These are phyloP conservation scores for Candida nitratophila DNA, from an alignment of 805 yeast genomes.

Conservation along the genomic window DNA sequence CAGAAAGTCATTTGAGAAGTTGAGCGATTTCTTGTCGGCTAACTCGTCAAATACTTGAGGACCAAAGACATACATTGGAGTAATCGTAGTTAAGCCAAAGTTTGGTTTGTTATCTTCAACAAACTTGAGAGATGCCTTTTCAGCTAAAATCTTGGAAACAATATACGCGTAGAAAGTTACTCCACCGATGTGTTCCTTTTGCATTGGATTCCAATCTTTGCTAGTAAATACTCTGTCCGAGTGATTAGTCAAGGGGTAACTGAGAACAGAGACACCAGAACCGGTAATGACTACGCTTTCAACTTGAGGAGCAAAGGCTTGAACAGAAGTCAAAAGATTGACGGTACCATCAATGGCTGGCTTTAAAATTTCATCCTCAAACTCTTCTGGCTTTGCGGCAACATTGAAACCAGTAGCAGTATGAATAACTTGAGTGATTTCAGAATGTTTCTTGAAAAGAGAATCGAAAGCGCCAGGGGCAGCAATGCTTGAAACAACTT, in stretches of 20 bases:
- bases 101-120: neutral
- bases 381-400: slow-evolving; percentile 24
- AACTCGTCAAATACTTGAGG: slow-evolving; percentile 33
- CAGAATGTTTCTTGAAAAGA: slow-evolving; percentile 24
- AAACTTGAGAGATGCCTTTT: neutral
- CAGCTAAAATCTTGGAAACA: slow-evolving; percentile 19
- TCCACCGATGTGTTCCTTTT: slow-evolving; percentile 14
- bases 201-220: slow-evolving; percentile 26
- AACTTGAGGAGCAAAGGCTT: slow-evolving; percentile 29
- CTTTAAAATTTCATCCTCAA: slow-evolving; percentile 31
- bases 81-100: slow-evolving; percentile 25
- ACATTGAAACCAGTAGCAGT: slow-evolving; percentile 43
- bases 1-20: slow-evolving; percentile 20
- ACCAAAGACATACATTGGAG: slow-evolving; percentile 32
- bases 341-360: slow-evolving; percentile 42
- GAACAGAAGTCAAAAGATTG: slow-evolving; percentile 32
- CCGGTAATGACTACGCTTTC: slow-evolving; percentile 36
- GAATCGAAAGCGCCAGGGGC: slow-evolving; percentile 34
- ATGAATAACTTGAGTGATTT: slow-evolving; percentile 38
- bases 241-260: neutral
- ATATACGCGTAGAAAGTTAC: slow-evolving; percentile 27
- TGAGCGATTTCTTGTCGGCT: slow-evolving; percentile 57
- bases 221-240: slow-evolving; percentile 14
- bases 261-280: slow-evolving; percentile 38
- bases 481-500: slow-evolving; percentile 26